Evolutionary conservation across 2,329 filamentous ascomycete genomes (phyloP).

Genomic region (Fonsecaea monophora): DNA sequence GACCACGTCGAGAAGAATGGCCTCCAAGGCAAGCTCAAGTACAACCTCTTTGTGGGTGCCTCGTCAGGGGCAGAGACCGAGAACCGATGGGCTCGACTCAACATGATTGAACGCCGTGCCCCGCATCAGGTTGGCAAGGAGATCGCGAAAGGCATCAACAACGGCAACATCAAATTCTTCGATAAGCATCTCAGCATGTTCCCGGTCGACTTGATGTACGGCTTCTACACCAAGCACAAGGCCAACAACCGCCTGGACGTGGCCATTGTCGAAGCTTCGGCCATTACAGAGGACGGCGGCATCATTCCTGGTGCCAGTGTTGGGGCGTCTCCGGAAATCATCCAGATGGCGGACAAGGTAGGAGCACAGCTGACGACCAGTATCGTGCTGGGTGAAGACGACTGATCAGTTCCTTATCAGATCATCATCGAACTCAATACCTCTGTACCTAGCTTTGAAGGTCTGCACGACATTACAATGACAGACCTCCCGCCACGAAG

Average conservation of each 20-base stretch:
- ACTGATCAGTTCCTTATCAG: conserved; percentile 40
- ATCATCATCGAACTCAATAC: conserved; percentile 95
- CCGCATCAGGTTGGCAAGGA: conserved; percentile 91
- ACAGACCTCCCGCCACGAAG: conserved; percentile 80
- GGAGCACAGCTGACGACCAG: neutral
- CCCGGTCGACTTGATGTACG: conserved; percentile 76
- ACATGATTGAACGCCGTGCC: conserved; percentile 86
- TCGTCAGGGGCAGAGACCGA: conserved; percentile 88
- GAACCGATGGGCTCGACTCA: conserved; percentile 84
- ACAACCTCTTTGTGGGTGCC: conserved; percentile 88
- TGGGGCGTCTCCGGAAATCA: conserved; percentile 81
- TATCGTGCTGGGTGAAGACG: neutral
- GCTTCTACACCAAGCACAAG: conserved; percentile 83
- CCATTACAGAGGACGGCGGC: conserved; percentile 86
- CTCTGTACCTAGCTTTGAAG: conserved; percentile 80
- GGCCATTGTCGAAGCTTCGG: conserved; percentile 82
- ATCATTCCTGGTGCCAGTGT: conserved; percentile 87
- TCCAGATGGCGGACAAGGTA: conserved; percentile 88
- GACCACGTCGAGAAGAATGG: conserved; percentile 89
- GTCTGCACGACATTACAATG: conserved; percentile 88
- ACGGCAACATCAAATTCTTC: conserved; percentile 87
- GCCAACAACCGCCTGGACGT: conserved; percentile 78
- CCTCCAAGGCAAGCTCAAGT: conserved; percentile 82
- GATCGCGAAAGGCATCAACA: conserved; percentile 89
- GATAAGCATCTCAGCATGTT: conserved; percentile 96